Evolutionary conservation across 805 yeast genomes (phyloP), one percentile per base, ranked within the genome.

Genomic region (Yamadazyma philogaea): DNA sequence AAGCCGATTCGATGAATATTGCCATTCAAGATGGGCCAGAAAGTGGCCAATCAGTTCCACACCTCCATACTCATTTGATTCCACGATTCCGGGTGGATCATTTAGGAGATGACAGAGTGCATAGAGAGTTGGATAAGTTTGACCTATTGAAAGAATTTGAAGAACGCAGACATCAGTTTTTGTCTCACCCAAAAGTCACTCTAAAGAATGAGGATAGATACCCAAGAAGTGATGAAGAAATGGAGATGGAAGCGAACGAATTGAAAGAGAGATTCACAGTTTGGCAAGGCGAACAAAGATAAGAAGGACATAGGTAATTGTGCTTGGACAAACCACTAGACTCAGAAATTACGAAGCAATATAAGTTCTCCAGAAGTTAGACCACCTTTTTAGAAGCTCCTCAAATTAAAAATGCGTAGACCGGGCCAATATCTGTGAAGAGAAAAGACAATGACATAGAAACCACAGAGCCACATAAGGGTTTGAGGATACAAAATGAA

Each of bases 21-120:
- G 91, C 97, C 8, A 87, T 95, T 45, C 99, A 93, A 60, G 99
- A 93, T 59, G 99, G 99, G 0, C 86, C 89, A 0, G 88, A 88
- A 38, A 91, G 97, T 1, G 99, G 99, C 3, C 99, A 93, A 59
- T 79, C 90, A n/a, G 82, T 93, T 2, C 96, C 97, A 4, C 99
- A 93, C 63, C 73, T 91, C 21, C 99, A 93, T 61, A 84, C 96
- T 16, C 99, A 93, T 60, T 66, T 93, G 15, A 89, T 93, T 16
- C 99, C 99, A 6, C 73, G 99, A 31, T 81, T 75, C 58, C 71
- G 68, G 39, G 67, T 68, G 3, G 82, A 84, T 54, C 66, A 66
- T 0, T 66, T 59, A 33, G 88, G 88, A 1, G 96, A 87, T 58
- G 81, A 78, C 30, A 18, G 30, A 15, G 75, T 93, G 22, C 88